Evolutionary conservation across 768 basidiomycete species (phyloP), one percentile per base, ranked within the genome.

Genomic region (Mycena vitilis): DNA sequence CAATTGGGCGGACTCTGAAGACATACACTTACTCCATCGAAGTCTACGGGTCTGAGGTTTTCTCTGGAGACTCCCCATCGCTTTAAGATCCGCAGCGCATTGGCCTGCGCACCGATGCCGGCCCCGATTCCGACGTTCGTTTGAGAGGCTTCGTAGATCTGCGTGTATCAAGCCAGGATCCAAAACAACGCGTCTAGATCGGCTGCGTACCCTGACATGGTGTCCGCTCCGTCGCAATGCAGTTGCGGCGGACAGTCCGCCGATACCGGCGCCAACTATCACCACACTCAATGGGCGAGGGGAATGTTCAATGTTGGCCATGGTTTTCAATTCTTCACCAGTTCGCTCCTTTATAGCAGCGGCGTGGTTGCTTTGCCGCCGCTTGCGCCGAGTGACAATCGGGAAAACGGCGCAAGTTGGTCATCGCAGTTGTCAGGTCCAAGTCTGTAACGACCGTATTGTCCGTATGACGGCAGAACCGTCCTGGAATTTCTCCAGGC

Each of bases 21-120:
- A 68, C n/a, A n/a, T n/a, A n/a, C n/a, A n/a, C 53, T 7, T 34
- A 68, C 66, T 9, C 66, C 66, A 23, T 62, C 60, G 18, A 36
- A 68, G n/a, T 38, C 23, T 13, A 48, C 30, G n/a, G 34, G 53
- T 34, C 54, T 61, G 22, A 68, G 36, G 52, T 57, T 68, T 16
- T 68, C 60, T 22, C 60, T 38, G 8, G 53, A 40, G 20, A 48
- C 15, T 11, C 66, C 66, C 22, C 48, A 45, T 10, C 6, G 30
- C 5, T 57, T 25, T 16, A 68, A 34, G 15, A 62, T 53, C 16
- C 66, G 66, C 18, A 63, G 13, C 2, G 60, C 59, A 34, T 68
- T 68, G 12, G 23, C n/a, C 34, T 61, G 66, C 53, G 62, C 15
- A 10, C 40, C 36, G 7, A 68, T 30, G 9, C 66, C 66, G 2